Conservation (phyloP, 495 filamentous ascomycete species). For the Lindgomyces ingoldianus region DNA sequence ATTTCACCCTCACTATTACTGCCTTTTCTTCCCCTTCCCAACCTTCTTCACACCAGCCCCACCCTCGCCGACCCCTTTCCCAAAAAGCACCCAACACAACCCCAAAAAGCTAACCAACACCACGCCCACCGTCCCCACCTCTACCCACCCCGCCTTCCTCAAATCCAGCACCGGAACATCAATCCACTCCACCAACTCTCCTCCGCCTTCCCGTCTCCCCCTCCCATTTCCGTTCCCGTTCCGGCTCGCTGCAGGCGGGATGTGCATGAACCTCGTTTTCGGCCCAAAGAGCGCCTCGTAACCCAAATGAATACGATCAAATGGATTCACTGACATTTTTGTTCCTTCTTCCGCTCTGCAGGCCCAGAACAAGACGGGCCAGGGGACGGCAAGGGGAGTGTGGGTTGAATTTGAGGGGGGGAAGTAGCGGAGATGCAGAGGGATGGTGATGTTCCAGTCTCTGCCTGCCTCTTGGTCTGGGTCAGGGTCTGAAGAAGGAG, state of each 20-base stretch:
- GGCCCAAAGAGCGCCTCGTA: slow-evolving; percentile 84
- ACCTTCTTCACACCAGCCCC: slow-evolving; percentile 8
- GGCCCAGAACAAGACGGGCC: slow-evolving; percentile 90
- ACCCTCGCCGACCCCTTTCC: not conserved
- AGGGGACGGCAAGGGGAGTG: slow-evolving; percentile 57
- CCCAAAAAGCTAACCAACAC: slow-evolving; percentile 74
- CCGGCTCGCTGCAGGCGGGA: slow-evolving; percentile 61
- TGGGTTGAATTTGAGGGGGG: slow-evolving; percentile 54
- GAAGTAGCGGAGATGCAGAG: slow-evolving; percentile 88
- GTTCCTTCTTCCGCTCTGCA: slow-evolving; percentile 72
- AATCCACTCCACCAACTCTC: slow-evolving; percentile 61
- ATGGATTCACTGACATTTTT: slow-evolving; percentile 77
- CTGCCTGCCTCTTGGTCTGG: slow-evolving; percentile 20
- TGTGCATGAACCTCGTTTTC: slow-evolving; percentile 82
- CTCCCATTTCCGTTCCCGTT: slow-evolving; percentile 1
- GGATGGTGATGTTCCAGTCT: slow-evolving; percentile 74
- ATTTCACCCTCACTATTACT: no score
- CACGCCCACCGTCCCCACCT: slow-evolving; percentile 67
- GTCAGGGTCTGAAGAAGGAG: slow-evolving; percentile 41
- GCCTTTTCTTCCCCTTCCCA: slow-evolving; percentile 48
- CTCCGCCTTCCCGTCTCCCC: slow-evolving; percentile 31
- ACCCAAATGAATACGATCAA: slow-evolving; percentile 79
- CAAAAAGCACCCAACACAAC: slow-evolving; percentile 61
- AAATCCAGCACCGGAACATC: slow-evolving; percentile 76
- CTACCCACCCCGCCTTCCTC: slow-evolving; percentile 60